Percentiles rank a stretch among this genome's conserved stretches.
Evolutionary conservation across 768 basidiomycete genomes (phyloP).

Genomic region (Xanthoconium stramineum): DNA sequence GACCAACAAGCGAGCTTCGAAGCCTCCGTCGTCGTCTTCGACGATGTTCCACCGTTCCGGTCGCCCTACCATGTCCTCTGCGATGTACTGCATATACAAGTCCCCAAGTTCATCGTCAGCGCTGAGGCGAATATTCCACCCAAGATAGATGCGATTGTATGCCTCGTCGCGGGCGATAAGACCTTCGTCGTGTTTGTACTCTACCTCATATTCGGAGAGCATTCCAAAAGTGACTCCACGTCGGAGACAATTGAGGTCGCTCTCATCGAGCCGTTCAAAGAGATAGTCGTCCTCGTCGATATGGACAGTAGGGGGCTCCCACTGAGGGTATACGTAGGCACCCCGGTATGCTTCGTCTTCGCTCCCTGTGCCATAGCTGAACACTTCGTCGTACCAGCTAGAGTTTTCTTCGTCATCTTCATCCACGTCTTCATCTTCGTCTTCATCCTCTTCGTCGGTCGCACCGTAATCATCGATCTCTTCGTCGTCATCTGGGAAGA

Average conservation of each 20-base stretch:
- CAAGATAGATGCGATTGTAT: conserved; percentile 53
- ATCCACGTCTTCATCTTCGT: conserved; percentile 26
- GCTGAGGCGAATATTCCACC: conserved; percentile 62
- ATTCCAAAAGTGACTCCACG: conserved; percentile 60
- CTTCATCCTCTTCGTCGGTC: conserved; percentile 23
- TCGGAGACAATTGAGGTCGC: conserved; percentile 44
- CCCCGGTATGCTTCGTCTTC: conserved; percentile 39
- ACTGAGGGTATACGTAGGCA: conserved; percentile 44
- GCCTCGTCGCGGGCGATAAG: conserved; percentile 44
- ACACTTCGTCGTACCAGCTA: conserved; percentile 31
- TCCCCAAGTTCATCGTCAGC: conserved; percentile 41
- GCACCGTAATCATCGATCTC: conserved; percentile 36
- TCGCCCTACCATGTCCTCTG: conserved; percentile 38
- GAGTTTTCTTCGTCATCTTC: conserved; percentile 32
- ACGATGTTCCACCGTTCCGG: conserved; percentile 44
- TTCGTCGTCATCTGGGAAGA: conserved; percentile 52
- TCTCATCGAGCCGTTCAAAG: conserved; percentile 33
- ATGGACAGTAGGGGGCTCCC: conserved; percentile 53
- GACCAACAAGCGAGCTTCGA: conserved; percentile 41
- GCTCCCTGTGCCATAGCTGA: conserved; percentile 34
- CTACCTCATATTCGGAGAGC: conserved; percentile 53
- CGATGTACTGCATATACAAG: conserved; percentile 38
- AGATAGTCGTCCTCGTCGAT: conserved; percentile 35
- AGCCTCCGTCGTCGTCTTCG: conserved; percentile 37
- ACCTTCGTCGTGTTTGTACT: conserved; percentile 53